These are phyloP conservation scores for Chondrostereum purpureum DNA, from an alignment of 1,284 basidiomycete species.

Conservation along the genomic window DNA sequence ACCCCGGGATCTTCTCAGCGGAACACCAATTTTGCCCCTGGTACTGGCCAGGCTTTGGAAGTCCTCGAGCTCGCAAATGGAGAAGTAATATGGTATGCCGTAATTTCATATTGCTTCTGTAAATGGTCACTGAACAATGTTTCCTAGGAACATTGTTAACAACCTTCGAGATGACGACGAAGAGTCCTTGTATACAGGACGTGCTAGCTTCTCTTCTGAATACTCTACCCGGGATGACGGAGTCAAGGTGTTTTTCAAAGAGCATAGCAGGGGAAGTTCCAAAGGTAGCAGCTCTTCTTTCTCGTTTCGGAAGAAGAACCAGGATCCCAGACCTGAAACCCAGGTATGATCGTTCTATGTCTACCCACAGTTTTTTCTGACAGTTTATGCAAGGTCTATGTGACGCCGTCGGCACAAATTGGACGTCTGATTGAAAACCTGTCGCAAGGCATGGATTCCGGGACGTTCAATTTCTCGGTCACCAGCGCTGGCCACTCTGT, in stretches of 20 bases:
- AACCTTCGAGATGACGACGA: constrained; percentile 72
- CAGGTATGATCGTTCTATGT: constrained; percentile 45
- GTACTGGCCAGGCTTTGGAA: constrained; percentile 62
- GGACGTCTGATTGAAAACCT: constrained; percentile 74
- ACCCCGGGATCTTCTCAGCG: constrained; percentile 11
- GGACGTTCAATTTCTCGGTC: constrained; percentile 68
- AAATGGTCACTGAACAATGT: constrained; percentile 1
- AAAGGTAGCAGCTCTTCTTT: constrained; percentile 49
- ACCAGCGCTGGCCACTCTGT: constrained; percentile 42
- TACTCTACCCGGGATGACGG: constrained; percentile 56
- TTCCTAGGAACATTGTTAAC: constrained; percentile 72
- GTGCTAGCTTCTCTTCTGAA: constrained; percentile 69
- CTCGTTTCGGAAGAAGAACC: constrained; percentile 58
- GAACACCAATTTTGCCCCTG: constrained; percentile 23
- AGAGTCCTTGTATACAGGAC: constrained; percentile 58
- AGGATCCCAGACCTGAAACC: constrained; percentile 65
- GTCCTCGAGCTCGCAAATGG: constrained; percentile 76
- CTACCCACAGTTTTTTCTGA: constrained; percentile 13
- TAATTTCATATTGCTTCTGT: constrained; percentile 5
- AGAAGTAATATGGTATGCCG: constrained; percentile 71
- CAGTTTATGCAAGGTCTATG: constrained; percentile 55
- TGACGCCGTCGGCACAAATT: constrained; percentile 70
- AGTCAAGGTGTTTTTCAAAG: constrained; percentile 66
- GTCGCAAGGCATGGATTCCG: constrained; percentile 71
- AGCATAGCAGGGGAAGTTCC: constrained; percentile 59